Evolutionary conservation across 192 early-diverging fungal species (phyloP).

Genomic region (Tieghemiomyces parasiticus): DNA sequence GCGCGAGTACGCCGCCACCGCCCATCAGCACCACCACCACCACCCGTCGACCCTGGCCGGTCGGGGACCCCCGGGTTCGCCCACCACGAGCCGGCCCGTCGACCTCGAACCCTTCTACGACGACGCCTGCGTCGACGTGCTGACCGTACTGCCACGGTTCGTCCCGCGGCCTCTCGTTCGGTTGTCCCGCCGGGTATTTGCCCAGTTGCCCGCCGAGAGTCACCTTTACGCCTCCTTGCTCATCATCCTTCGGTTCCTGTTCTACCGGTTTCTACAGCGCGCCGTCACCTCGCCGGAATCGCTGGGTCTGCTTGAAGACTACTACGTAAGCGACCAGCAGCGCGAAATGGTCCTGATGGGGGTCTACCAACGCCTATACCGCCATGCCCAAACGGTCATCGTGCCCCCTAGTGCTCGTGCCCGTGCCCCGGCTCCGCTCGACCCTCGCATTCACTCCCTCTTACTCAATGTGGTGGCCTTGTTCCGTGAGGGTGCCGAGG

Average conservation of each 20-base stretch:
- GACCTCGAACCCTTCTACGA: conserved; percentile 2
- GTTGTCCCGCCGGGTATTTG: background rate
- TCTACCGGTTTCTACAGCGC: conserved; percentile 6
- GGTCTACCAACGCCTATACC: conserved; percentile 6
- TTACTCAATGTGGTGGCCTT: background rate
- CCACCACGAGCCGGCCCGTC: background rate
- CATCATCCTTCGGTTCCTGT: conserved; percentile 10
- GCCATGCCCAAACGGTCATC: conserved; percentile 7
- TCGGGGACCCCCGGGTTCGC: background rate
- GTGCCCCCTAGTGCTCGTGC: conserved; percentile 4
- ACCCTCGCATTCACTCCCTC: conserved; percentile 1
- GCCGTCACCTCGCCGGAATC: conserved; percentile 2
- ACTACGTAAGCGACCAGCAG: conserved; percentile 1
- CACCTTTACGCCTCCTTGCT: conserved; percentile 6
- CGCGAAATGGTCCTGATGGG: conserved; percentile 1
- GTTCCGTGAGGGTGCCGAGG: background rate
- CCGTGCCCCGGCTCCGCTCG: background rate
- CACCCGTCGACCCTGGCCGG: background rate
- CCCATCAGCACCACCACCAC: background rate
- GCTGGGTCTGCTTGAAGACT: background rate
- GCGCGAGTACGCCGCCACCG: background rate
- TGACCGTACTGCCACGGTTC: background rate
- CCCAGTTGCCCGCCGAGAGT: background rate
- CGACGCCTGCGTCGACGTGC: conserved; percentile 6
- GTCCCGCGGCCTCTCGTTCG: background rate